Conservation (phyloP, 1,284 basidiomycete species). For the Pisolithus thermaeus region DNA sequence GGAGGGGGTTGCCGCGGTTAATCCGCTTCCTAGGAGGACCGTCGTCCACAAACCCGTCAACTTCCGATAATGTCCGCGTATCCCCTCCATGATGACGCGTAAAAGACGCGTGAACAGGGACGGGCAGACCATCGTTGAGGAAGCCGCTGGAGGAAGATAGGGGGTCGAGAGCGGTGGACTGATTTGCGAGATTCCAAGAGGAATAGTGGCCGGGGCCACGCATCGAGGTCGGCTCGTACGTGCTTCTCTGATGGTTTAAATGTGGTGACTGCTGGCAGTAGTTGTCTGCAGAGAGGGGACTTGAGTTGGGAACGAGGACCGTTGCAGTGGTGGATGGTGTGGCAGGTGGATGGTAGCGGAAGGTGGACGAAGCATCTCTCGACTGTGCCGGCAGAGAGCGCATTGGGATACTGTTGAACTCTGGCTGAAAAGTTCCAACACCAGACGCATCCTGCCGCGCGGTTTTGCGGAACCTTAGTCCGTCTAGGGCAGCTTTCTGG, state of each 20-base stretch:
- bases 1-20: slow-evolving; percentile 46
- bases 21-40: slow-evolving; percentile 66
- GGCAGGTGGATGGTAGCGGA: slow-evolving; percentile 38
- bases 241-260: slow-evolving; percentile 24
- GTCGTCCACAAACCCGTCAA: slow-evolving; percentile 39
- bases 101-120: slow-evolving; percentile 43
- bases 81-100: slow-evolving; percentile 38
- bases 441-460: slow-evolving; percentile 33
- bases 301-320: slow-evolving; percentile 71
- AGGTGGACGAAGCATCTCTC: slow-evolving; percentile 46
- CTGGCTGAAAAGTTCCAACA: slow-evolving; percentile 30
- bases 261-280: slow-evolving; percentile 33
- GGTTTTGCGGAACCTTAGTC: slow-evolving; percentile 56
- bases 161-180: slow-evolving; percentile 41
- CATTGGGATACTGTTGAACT: slow-evolving; percentile 22
- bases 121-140: slow-evolving; percentile 33
- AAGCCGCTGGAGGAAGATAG: slow-evolving; percentile 59
- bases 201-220: slow-evolving; percentile 33
- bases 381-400: slow-evolving; percentile 47
- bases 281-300: slow-evolving; percentile 44
- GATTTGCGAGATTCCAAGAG: slow-evolving; percentile 33
- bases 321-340: slow-evolving; percentile 39
- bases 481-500: slow-evolving; percentile 55
- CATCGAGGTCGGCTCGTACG: slow-evolving; percentile 40
- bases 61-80: slow-evolving; percentile 29